These are phyloP conservation scores for Vigna hirtella DNA, from an alignment of 306 rosid species.

Conservation along the genomic window DNA sequence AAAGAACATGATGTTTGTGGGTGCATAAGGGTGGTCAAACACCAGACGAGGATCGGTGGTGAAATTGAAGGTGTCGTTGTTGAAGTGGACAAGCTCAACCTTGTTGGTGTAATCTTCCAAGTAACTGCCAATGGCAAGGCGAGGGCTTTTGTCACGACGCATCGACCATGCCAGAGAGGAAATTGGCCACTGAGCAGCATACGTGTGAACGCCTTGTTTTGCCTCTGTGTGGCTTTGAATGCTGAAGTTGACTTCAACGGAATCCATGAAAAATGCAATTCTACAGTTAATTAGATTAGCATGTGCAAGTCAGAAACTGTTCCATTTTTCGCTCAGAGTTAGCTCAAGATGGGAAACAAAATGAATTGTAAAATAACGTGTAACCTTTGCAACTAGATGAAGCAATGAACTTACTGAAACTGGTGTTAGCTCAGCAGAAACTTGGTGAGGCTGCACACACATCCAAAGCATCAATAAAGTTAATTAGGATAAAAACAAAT, in stretches of 20 bases:
- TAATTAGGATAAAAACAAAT: slow-evolving; percentile 5
- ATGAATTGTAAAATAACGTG: not conserved
- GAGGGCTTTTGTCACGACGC: slow-evolving; percentile 57
- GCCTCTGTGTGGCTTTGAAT: slow-evolving; percentile 53
- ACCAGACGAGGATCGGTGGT: slow-evolving; percentile 55
- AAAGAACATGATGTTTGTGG: slow-evolving; percentile 77
- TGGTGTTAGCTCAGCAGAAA: slow-evolving; percentile 75
- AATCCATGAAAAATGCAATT: slow-evolving; percentile 7
- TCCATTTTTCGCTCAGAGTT: not conserved
- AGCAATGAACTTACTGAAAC: slow-evolving; percentile 77
- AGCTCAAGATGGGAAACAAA: not conserved
- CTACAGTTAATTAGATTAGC: slow-evolving; percentile 8
- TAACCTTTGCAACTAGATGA: slow-evolving; percentile 32
- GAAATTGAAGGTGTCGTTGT: slow-evolving; percentile 53
- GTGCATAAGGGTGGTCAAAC: slow-evolving; percentile 69
- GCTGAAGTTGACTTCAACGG: slow-evolving; percentile 24
- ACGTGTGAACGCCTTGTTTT: slow-evolving; percentile 57
- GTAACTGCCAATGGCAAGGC: slow-evolving; percentile 68
- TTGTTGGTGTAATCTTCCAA: slow-evolving; percentile 69
- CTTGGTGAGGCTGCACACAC: slow-evolving; percentile 74
- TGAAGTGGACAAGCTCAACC: slow-evolving; percentile 68
- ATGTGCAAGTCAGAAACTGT: not conserved
- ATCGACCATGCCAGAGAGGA: slow-evolving; percentile 65
- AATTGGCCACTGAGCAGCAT: slow-evolving; percentile 66
- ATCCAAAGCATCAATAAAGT: slow-evolving; percentile 38